These are phyloP conservation scores for Ophioceras dolichostomum DNA, from an alignment of 2,329 filamentous ascomycete species.

Conservation along the genomic window DNA sequence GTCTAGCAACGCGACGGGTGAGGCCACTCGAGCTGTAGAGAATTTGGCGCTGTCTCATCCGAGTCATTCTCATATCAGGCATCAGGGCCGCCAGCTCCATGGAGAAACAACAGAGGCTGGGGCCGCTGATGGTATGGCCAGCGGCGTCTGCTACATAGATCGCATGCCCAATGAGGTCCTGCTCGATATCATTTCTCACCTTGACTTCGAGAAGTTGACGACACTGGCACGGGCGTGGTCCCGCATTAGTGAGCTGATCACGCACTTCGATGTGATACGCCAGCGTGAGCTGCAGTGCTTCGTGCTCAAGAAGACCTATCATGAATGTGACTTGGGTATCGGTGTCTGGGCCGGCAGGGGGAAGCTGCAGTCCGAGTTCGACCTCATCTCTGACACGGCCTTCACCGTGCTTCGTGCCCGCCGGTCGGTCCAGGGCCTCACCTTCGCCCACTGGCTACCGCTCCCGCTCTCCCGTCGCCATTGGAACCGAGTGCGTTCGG, in stretches of 20 bases:
- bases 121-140: not conserved
- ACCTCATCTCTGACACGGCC: constrained; percentile 29
- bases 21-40: too few relatives aligned
- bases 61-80: too few relatives aligned
- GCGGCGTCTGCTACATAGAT: constrained; percentile 11
- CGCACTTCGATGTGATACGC: constrained; percentile 21
- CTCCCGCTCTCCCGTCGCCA: constrained; percentile 31
- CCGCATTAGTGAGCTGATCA: constrained; percentile 19
- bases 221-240: constrained; percentile 23
- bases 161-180: constrained; percentile 27
- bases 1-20: constrained; percentile 1
- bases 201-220: constrained; percentile 23
- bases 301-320: constrained; percentile 27
- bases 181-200: constrained; percentile 17
- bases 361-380: constrained; percentile 31
- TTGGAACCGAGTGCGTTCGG: constrained; percentile 23
- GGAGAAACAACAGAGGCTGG: too few relatives aligned
- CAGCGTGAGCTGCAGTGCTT: constrained; percentile 34
- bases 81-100: constrained; percentile 2
- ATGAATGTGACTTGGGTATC: constrained; percentile 25
- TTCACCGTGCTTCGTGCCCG: constrained; percentile 22
- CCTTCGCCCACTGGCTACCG: constrained; percentile 30
- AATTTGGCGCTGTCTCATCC: too few relatives aligned
- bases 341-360: constrained; percentile 18
- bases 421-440: constrained; percentile 26